phyloP scores from a whole-genome alignment of 805 yeast species.

The Spathaspora girioi region DNA sequence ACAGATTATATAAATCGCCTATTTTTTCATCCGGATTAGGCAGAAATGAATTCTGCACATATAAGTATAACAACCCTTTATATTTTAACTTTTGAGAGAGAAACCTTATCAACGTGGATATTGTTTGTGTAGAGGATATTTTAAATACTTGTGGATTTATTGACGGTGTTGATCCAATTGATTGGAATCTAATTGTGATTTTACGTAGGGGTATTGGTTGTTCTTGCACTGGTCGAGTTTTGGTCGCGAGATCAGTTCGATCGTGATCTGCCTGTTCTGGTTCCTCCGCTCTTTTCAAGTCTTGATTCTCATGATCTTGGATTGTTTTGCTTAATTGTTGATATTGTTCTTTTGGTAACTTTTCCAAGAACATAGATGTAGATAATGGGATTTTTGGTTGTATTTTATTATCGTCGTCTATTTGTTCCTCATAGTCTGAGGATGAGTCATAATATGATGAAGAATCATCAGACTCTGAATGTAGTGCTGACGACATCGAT shows the following conservation, averaged over 20 bases:
- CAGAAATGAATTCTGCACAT: conserved; percentile 38
- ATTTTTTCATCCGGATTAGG: conserved; percentile 39
- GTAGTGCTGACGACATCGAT: conserved; percentile 2
- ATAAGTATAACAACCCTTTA: conserved; percentile 22
- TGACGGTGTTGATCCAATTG: conserved; percentile 56
- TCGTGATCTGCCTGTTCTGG: background rate
- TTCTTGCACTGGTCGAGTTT: background rate
- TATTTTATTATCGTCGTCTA: background rate
- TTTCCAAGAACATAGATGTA: conserved; percentile 14
- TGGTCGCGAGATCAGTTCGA: background rate
- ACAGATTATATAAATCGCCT: conserved; percentile 26
- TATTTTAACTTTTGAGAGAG: conserved; percentile 36
- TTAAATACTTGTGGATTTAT: conserved; percentile 49
- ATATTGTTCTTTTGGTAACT: conserved; percentile 9
- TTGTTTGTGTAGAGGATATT: conserved; percentile 44
- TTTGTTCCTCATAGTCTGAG: conserved; percentile 2
- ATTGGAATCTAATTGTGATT: conserved; percentile 51
- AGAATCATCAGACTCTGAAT: conserved; percentile 7
- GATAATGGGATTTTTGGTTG: conserved; percentile 16
- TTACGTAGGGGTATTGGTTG: conserved; percentile 14
- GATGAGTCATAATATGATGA: conserved; percentile 3
- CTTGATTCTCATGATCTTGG: background rate
- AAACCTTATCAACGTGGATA: conserved; percentile 44
- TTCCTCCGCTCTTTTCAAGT: background rate
- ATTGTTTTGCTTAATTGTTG: conserved; percentile 7